Percentiles rank a stretch among this genome's conserved stretches.
Evolutionary conservation across 371 early-diverging fungal species (phyloP).

Genomic region (Rhizopus microsporus): DNA sequence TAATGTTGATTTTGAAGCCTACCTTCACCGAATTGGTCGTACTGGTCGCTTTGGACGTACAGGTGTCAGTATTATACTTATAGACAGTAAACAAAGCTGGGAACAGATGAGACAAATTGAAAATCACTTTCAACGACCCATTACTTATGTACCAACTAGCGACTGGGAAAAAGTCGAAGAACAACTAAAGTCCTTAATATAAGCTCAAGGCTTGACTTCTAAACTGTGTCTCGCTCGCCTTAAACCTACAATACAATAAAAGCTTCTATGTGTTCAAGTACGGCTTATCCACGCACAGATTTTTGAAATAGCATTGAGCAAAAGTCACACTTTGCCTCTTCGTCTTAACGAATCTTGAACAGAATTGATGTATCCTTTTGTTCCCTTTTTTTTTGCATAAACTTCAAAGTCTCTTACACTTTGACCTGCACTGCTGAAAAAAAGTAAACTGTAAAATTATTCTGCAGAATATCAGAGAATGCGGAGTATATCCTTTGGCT

Average conservation of each 20-base stretch:
- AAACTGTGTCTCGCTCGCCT: not conserved
- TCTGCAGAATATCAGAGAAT: too few relatives aligned
- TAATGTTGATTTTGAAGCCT: constrained; percentile 89
- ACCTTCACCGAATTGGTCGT: constrained; percentile 98
- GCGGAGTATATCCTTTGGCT: too few relatives aligned
- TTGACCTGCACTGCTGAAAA: too few relatives aligned
- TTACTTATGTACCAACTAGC: constrained; percentile 77
- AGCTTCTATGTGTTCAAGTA: not conserved
- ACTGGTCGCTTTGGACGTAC: constrained; percentile 98
- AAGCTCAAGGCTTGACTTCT: not conserved
- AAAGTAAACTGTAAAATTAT: too few relatives aligned
- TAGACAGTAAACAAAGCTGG: constrained; percentile 73
- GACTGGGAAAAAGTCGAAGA: constrained; percentile 77
- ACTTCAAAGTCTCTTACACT: too few relatives aligned
- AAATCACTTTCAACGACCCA: constrained; percentile 72
- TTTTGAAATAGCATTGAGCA: too few relatives aligned
- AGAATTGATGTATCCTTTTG: too few relatives aligned
- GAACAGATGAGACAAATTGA: constrained; percentile 78
- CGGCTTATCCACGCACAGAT: too few relatives aligned
- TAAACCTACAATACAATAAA: not conserved
- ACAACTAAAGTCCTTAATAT: constrained; percentile 54
- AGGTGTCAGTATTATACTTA: constrained; percentile 97
- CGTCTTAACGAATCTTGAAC: too few relatives aligned
- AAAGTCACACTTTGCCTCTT: too few relatives aligned
- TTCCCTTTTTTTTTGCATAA: too few relatives aligned